Percentiles rank a stretch among this genome's conserved stretches.
These are phyloP conservation scores for Saussurea involucrata DNA, from an alignment of 129 eudicot genomes.

Conservation along the genomic window DNA sequence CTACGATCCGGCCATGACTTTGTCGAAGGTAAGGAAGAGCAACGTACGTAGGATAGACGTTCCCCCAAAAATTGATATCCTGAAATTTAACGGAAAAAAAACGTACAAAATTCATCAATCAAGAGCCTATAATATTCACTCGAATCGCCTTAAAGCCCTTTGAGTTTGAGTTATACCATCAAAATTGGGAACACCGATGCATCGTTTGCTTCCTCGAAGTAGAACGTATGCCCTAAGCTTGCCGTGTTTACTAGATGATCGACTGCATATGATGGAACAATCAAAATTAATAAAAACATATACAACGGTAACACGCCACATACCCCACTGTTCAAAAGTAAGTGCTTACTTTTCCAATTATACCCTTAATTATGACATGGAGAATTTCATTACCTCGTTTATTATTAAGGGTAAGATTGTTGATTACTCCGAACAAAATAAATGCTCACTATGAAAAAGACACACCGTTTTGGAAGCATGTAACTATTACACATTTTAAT, in stretches of 20 bases:
- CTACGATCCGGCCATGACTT: conserved; percentile 64
- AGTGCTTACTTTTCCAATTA: not conserved
- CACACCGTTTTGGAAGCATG: too few relatives aligned
- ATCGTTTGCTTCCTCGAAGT: conserved; percentile 92
- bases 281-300: not conserved
- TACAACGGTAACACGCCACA: not conserved
- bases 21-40: conserved; percentile 82
- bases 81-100: conserved; percentile 15
- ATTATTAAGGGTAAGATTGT: too few relatives aligned
- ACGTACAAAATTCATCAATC: not conserved
- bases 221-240: conserved; percentile 93
- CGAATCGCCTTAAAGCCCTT: not conserved
- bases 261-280: conserved; percentile 47
- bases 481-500: too few relatives aligned
- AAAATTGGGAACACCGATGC: conserved; percentile 72
- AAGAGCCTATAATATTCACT: not conserved
- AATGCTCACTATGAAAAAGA: too few relatives aligned
- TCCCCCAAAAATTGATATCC: conserved; percentile 99
- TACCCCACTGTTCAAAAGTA: too few relatives aligned
- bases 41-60: conserved; percentile 86
- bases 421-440: too few relatives aligned
- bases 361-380: not conserved
- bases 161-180: conserved; percentile 54
- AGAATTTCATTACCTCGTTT: not conserved
- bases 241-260: conserved; percentile 93